Evolutionary conservation across 2,329 filamentous ascomycete species (phyloP).

Genomic region (Alternaria sp.): DNA sequence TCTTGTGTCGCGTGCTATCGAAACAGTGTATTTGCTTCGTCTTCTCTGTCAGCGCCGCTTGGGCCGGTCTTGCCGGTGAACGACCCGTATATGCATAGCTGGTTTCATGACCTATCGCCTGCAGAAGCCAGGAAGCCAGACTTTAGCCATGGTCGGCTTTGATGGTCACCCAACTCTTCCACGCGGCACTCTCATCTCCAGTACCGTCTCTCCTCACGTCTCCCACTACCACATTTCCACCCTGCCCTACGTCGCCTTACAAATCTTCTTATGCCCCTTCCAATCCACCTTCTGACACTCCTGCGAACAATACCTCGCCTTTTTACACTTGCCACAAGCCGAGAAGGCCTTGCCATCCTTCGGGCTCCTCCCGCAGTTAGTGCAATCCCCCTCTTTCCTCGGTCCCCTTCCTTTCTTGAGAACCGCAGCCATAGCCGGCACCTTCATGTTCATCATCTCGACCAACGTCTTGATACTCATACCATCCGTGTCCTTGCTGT

Average conservation of each 20-base stretch:
- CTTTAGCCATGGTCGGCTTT: background rate
- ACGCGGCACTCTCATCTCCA: background rate
- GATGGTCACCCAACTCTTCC: background rate
- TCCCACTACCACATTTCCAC: background rate
- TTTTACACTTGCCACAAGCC: constrained; percentile 19
- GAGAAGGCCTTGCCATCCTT: background rate
- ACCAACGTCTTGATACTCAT: constrained; percentile 20
- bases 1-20: background rate
- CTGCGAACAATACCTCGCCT: constrained; percentile 17
- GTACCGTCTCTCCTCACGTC: background rate
- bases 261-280: constrained; percentile 23
- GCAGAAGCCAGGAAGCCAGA: background rate
- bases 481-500: constrained; percentile 24
- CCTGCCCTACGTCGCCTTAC: constrained; percentile 1
- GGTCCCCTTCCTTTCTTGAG: constrained; percentile 7
- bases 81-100: background rate
- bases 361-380: constrained; percentile 16
- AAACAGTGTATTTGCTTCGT: background rate
- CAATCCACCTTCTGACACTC: constrained; percentile 26
- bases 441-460: constrained; percentile 18
- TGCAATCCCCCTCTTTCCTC: constrained; percentile 16
- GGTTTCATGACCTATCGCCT: background rate
- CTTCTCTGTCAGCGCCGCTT: background rate
- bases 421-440: constrained; percentile 12
- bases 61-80: background rate